These are phyloP conservation scores for Pichia sp. DNA, from an alignment of 1,139 yeast species.

Conservation along the genomic window DNA sequence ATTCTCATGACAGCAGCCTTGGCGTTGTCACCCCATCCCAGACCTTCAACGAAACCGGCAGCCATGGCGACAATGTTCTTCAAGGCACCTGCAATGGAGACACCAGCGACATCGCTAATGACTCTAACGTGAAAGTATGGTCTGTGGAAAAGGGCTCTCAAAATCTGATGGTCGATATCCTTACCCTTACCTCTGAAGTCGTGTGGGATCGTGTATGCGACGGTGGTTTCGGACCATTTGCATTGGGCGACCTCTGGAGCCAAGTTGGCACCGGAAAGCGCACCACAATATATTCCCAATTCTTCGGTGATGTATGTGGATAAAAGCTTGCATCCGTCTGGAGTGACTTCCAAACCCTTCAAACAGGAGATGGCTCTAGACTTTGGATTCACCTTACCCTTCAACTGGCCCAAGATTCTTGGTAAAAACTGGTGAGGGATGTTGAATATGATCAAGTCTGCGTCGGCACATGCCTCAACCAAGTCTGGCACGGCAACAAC, in stretches of 20 bases:
- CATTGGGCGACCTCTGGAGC: conserved; percentile 93
- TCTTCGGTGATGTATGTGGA: conserved; percentile 70
- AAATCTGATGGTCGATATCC: conserved; percentile 65
- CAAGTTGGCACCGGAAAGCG: conserved; percentile 88
- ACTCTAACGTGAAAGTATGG: conserved; percentile 93
- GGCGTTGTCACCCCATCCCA: conserved; percentile 98
- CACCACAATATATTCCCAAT: conserved; percentile 88
- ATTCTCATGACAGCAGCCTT: conserved; percentile 94
- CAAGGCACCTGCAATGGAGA: conserved; percentile 90
- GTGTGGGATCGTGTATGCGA: conserved; percentile 72
- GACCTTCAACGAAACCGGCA: conserved; percentile 92
- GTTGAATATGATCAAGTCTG: conserved; percentile 84
- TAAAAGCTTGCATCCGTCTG: conserved; percentile 74
- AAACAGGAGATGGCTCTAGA: conserved; percentile 88
- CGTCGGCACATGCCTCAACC: conserved; percentile 63
- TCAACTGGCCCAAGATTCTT: conserved; percentile 65
- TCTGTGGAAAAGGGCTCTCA: conserved; percentile 83
- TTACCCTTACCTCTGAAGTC: conserved; percentile 68
- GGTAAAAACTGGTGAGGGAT: conserved; percentile 91
- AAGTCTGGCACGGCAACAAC: conserved; percentile 81
- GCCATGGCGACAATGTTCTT: conserved; percentile 91
- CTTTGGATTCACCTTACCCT: conserved; percentile 63
- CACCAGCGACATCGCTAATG: conserved; percentile 87
- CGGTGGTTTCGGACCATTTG: conserved; percentile 93
- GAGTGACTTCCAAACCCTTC: conserved; percentile 83